Evolutionary conservation across 1,139 yeast genomes (phyloP), one percentile per base, ranked within the genome.

Genomic region (Dujonia santamariae): DNA sequence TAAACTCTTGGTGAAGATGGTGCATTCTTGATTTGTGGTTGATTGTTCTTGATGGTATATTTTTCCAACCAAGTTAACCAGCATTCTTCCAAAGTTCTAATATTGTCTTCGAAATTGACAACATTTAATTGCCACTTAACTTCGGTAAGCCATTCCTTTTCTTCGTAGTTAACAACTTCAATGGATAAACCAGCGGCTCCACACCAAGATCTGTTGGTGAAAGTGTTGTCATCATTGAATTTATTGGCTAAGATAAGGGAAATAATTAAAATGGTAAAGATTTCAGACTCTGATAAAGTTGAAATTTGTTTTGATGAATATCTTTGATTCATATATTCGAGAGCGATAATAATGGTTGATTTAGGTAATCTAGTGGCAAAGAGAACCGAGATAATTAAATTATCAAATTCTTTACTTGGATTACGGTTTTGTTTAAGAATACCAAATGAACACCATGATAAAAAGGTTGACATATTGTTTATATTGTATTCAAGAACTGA

Each of bases 161-260:
- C 98, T 44, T 77, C 66, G 17, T 59, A 53, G 50, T 90, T 87
- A 42, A 92, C 68, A 26, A 71, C 63, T 3, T 51, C 50, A 36
- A 86, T 69, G 12, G 76, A 63, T 43, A 92, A 72, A 18, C 95
- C 95, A 11, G 97, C 85, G 16, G 97, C 97, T 37, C 88, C 92
- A 31, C 88, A 75, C 98, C 98, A 92, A 7, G 96, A 87, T 53
- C 80, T 80, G 63, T 90, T 92, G 41, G 96, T 88, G 53, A 92
- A 92, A 18, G 97, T 92, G 61, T 90, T 88, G 63, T 92, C 98
- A 59, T 92, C 97, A 54, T 90, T 88, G 57, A 88, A 86, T 61
- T 92, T 92, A 65, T 92, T 92, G 30, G 97, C 95, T 43, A 92
- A 68, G 26, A 92, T 75, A 31, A 92, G 70, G 1, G 95, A 74